Percentiles rank a stretch among this genome's conserved stretches.
Conservation (phyloP, 306 rosid genomes). For the Quillaja saponaria region DNA sequence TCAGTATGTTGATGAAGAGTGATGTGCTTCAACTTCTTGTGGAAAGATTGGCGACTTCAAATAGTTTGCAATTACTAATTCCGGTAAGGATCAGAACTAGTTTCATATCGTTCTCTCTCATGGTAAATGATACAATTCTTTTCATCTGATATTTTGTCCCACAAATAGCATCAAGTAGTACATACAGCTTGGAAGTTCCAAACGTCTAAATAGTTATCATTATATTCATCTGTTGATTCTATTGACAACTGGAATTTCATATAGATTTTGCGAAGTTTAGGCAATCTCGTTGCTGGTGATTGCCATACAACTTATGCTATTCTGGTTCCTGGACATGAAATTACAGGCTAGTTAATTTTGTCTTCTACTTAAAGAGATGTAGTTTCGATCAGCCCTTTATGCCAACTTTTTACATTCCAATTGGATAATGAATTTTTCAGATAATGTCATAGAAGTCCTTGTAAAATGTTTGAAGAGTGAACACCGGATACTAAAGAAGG, state of each 20-base stretch:
- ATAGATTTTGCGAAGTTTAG: conserved; percentile 87
- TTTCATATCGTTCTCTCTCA: conserved; percentile 14
- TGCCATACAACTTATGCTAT: conserved; percentile 50
- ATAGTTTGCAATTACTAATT: conserved; percentile 78
- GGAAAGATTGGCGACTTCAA: conserved; percentile 70
- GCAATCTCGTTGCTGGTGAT: conserved; percentile 91
- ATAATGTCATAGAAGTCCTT: conserved; percentile 58
- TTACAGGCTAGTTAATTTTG: conserved; percentile 65
- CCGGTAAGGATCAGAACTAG: conserved; percentile 57
- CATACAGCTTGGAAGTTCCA: conserved; percentile 12
- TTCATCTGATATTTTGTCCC: conserved; percentile 14
- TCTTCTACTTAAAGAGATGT: conserved; percentile 17
- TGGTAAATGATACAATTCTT: conserved; percentile 10
- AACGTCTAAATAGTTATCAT: conserved; percentile 8
- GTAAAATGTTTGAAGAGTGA: conserved; percentile 81
- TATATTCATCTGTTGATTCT: conserved; percentile 19
- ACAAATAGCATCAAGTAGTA: conserved; percentile 13
- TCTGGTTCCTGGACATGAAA: conserved; percentile 70
- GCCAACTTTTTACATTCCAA: not conserved
- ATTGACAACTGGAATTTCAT: conserved; percentile 39
- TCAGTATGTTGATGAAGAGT: conserved; percentile 68
- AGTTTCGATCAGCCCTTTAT: conserved; percentile 13
- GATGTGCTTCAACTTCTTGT: conserved; percentile 80
- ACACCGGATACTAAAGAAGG: conserved; percentile 92
- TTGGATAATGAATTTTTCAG: conserved; percentile 50